Percentiles rank a stretch among this genome's conserved stretches.
Conservation (phyloP, 2,329 filamentous ascomycete genomes). For the Venturia nashicola region DNA sequence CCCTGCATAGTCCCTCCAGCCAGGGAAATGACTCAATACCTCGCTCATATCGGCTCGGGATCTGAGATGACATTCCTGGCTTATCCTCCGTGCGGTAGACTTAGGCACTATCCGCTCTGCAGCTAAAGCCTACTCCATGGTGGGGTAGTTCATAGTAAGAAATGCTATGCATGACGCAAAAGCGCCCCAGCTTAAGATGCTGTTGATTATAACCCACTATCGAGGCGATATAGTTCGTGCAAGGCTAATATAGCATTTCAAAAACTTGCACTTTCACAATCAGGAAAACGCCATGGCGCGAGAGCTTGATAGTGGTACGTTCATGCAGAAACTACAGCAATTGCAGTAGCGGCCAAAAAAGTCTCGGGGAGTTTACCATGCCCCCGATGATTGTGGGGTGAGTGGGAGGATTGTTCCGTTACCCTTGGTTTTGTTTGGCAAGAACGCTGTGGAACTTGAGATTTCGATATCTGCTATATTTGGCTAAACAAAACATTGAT, state of each 20-base stretch:
- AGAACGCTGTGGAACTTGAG: not conserved
- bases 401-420: not conserved
- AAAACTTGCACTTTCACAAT: not conserved
- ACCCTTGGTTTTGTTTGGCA: not conserved
- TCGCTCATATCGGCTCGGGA: not conserved
- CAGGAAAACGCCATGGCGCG: not conserved
- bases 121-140: not conserved
- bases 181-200: not conserved
- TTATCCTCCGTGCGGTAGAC: not conserved
- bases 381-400: not conserved
- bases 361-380: not conserved
- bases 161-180: slow-evolving; percentile 4
- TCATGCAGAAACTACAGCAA: not conserved
- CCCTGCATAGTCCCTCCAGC: not conserved
- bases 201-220: not conserved
- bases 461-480: not conserved
- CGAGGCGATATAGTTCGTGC: slow-evolving; percentile 1
- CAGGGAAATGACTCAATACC: not conserved
- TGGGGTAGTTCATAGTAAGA: not conserved
- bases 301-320: not conserved
- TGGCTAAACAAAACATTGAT: not conserved
- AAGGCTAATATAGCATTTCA: not conserved
- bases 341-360: not conserved
- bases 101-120: not conserved
- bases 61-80: not conserved